These are phyloP conservation scores for Candida michaelii DNA, from an alignment of 805 yeast species.

Conservation along the genomic window DNA sequence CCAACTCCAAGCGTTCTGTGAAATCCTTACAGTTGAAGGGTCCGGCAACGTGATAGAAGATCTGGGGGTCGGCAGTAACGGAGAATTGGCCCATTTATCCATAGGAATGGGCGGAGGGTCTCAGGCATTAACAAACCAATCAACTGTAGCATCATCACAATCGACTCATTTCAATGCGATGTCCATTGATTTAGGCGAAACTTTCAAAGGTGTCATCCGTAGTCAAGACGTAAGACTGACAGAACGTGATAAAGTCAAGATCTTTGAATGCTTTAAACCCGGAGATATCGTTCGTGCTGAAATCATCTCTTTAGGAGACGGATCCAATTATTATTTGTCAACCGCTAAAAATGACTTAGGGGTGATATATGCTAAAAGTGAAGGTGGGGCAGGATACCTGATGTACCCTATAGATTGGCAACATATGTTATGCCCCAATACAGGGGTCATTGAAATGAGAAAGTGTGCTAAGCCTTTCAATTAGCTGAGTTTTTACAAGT, in stretches of 20 bases:
- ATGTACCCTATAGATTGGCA: conserved; percentile 96
- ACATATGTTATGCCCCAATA: conserved; percentile 77
- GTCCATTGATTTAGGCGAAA: conserved; percentile 78
- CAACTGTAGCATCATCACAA: conserved; percentile 40
- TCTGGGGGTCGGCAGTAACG: conserved; percentile 63
- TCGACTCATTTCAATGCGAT: conserved; percentile 34
- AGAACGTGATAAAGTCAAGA: conserved; percentile 82
- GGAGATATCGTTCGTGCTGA: conserved; percentile 90
- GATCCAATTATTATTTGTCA: conserved; percentile 81
- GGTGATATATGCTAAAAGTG: conserved; percentile 81
- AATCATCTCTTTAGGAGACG: conserved; percentile 90
- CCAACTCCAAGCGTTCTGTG: conserved; percentile 71
- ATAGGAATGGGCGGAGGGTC: conserved; percentile 56
- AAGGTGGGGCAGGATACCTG: conserved; percentile 65
- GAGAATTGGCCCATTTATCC: conserved; percentile 37
- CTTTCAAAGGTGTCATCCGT: conserved; percentile 82
- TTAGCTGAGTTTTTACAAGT: conserved; percentile 1
- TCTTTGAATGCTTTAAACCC: conserved; percentile 78
- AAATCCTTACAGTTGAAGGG: conserved; percentile 66
- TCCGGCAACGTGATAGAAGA: conserved; percentile 58
- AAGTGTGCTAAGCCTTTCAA: conserved; percentile 89
- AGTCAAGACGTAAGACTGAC: conserved; percentile 88
- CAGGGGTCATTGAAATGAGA: conserved; percentile 74
- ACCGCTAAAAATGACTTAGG: conserved; percentile 93
- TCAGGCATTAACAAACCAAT: conserved; percentile 35